A percentile compares a stretch with the other conserved stretches of the same genome.
These are phyloP conservation scores for Apiospora aurea DNA, from an alignment of 2,329 filamentous ascomycete genomes.

Conservation along the genomic window DNA sequence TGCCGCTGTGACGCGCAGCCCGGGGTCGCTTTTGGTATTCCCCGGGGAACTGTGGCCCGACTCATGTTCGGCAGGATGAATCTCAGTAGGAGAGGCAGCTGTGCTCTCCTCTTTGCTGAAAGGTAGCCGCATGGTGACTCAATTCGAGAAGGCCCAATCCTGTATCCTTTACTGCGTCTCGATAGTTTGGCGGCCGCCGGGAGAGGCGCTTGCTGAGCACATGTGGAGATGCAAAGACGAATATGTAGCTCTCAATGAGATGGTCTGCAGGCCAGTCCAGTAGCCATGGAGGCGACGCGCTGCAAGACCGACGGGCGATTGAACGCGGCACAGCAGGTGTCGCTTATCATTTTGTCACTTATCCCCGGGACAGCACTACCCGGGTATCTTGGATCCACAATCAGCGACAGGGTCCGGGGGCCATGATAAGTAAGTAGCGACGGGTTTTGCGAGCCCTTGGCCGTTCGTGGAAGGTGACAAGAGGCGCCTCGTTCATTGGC, in stretches of 20 bases:
- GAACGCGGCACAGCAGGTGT: not conserved
- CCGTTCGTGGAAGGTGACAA: constrained; percentile 13
- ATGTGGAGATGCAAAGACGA: not conserved
- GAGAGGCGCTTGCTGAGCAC: not conserved
- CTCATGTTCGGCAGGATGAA: not conserved
- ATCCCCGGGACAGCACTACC: not conserved
- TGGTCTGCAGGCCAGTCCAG: not conserved
- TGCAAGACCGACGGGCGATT: not conserved
- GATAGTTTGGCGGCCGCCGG: not conserved
- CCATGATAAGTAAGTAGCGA: constrained; percentile 13
- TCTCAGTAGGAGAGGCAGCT: not conserved
- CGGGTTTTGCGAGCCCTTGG: not conserved
- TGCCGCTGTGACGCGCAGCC: constrained; percentile 33
- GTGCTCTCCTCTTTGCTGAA: constrained; percentile 11
- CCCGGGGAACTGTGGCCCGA: not conserved
- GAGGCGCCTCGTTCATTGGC: not conserved
- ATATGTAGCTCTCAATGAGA: not conserved
- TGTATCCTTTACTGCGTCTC: not conserved
- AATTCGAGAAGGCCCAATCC: not conserved
- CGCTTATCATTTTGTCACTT: not conserved
- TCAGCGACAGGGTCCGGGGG: not conserved
- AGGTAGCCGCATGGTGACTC: not conserved
- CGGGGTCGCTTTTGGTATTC: not conserved
- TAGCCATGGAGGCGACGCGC: too few species aligned
- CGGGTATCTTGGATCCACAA: not conserved